These are phyloP conservation scores for Coemansia sp. DNA, from an alignment of 371 early-diverging fungal species.

Conservation along the genomic window DNA sequence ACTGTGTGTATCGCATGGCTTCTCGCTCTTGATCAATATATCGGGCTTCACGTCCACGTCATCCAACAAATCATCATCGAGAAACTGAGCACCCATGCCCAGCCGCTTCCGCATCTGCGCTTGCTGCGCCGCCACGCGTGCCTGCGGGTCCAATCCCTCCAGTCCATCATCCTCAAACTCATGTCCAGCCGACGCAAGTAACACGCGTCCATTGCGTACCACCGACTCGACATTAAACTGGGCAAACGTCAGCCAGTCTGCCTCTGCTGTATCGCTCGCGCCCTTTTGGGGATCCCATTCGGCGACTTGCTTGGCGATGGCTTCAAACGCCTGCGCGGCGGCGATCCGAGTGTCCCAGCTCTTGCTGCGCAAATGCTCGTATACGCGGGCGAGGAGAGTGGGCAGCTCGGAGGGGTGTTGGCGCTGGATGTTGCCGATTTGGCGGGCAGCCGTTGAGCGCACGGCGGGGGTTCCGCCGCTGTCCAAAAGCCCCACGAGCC, in stretches of 20 bases:
- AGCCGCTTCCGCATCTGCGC: constrained; percentile 80
- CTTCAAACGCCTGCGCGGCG: constrained; percentile 87
- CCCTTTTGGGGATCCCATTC: constrained; percentile 69
- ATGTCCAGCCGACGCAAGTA: constrained; percentile 83
- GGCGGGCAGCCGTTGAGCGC: constrained; percentile 87
- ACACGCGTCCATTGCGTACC: constrained; percentile 72
- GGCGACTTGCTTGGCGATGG: constrained; percentile 83
- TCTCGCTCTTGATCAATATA: no score
- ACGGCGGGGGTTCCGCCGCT: constrained; percentile 89
- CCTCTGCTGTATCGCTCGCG: constrained; percentile 4
- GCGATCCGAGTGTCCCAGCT: constrained; percentile 96
- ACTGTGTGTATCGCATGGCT: neutral
- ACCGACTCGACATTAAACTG: constrained; percentile 83
- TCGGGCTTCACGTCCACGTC: constrained; percentile 41
- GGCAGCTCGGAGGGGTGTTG: constrained; percentile 92
- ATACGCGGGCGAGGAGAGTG: constrained; percentile 78
- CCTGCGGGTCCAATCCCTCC: constrained; percentile 77
- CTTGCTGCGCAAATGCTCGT: constrained; percentile 73
- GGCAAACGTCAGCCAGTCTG: constrained; percentile 65
- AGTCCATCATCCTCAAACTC: constrained; percentile 86
- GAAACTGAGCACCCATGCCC: constrained; percentile 84
- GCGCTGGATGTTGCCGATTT: constrained; percentile 90
- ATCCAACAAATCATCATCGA: constrained; percentile 66
- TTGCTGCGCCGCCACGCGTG: constrained; percentile 79
- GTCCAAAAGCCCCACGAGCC: constrained; percentile 87